Evolutionary conservation across 2,329 filamentous ascomycete species (phyloP).

Genomic region (Clonostachys rosea): DNA sequence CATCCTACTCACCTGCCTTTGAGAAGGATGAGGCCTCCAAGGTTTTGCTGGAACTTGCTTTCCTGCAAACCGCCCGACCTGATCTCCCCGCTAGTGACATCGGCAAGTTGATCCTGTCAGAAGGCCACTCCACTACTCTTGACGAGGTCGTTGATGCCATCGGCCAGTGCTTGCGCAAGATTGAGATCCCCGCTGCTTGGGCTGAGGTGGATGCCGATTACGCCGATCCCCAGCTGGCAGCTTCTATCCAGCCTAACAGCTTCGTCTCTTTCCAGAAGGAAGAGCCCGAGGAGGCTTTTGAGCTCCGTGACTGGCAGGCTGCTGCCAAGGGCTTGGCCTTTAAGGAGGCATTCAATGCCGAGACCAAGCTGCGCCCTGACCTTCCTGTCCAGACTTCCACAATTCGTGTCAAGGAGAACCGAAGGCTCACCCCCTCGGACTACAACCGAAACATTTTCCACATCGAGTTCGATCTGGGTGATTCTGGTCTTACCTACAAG

Average conservation of each 20-base stretch:
- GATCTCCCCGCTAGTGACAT: constrained; percentile 57
- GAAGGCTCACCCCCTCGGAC: constrained; percentile 77
- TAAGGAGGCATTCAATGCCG: constrained; percentile 87
- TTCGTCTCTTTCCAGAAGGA: constrained; percentile 77
- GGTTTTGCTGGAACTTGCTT: constrained; percentile 73
- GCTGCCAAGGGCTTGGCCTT: constrained; percentile 86
- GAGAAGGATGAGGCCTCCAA: constrained; percentile 62
- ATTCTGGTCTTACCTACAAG: constrained; percentile 89
- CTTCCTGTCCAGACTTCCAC: constrained; percentile 80
- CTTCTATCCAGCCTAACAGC: constrained; percentile 70
- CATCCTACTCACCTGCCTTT: constrained; percentile 62
- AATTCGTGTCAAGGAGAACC: constrained; percentile 91
- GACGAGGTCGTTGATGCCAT: constrained; percentile 62
- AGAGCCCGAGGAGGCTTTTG: constrained; percentile 61
- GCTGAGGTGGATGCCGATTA: constrained; percentile 56
- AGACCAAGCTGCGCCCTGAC: constrained; percentile 74
- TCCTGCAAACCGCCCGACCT: constrained; percentile 72
- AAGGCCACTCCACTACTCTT: constrained; percentile 43
- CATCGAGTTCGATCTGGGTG: constrained; percentile 94
- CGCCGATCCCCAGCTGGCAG: constrained; percentile 47
- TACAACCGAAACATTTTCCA: constrained; percentile 99
- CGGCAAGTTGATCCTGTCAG: constrained; percentile 59
- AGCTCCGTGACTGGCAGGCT: constrained; percentile 72
- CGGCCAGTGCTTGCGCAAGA: constrained; percentile 62
- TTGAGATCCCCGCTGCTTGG: constrained; percentile 81